Evolutionary conservation across 257 asterid genomes (phyloP).

Genomic region (Striga asiatica): DNA sequence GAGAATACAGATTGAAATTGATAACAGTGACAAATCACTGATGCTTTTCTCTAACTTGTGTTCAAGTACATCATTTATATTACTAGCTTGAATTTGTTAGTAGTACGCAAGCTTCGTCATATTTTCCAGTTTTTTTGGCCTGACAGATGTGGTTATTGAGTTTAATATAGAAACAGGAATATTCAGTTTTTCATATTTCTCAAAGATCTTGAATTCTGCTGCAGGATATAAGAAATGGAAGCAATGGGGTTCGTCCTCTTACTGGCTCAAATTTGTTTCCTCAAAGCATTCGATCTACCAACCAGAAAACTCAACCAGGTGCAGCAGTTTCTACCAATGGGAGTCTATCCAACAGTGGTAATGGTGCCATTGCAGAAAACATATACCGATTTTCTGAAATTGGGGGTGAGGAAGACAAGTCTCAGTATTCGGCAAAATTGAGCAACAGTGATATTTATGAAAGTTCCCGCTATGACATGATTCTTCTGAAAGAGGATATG

Average conservation of each 20-base stretch:
- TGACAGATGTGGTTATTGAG: too few species aligned
- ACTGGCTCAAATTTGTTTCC: constrained; percentile 85
- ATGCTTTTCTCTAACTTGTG: too few species aligned
- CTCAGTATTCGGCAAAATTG: constrained; percentile 43
- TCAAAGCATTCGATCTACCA: constrained; percentile 79
- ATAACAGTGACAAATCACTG: too few species aligned
- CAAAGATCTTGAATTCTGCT: constrained; percentile 15
- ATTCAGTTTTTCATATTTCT: constrained; percentile 14
- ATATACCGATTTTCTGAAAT: constrained; percentile 48
- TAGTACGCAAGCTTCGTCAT: too few species aligned
- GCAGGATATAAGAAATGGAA: constrained; percentile 76
- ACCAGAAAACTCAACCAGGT: constrained; percentile 38
- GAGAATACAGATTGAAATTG: too few species aligned
- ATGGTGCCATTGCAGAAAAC: constrained; percentile 36
- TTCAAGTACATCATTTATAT: too few species aligned
- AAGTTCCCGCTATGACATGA: constrained; percentile 86
- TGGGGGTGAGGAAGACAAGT: constrained; percentile 52
- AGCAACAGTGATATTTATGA: constrained; percentile 58
- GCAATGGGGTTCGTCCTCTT: constrained; percentile 49
- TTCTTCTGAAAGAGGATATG: constrained; percentile 75
- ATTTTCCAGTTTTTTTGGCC: too few species aligned
- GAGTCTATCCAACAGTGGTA: constrained; percentile 20
- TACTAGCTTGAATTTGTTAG: too few species aligned
- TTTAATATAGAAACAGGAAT: too few species aligned
- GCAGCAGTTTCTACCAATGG: constrained; percentile 41